Base-by-base conservation (phyloP, 352 stramenopile species). In the Phytophthora vignae region DNA sequence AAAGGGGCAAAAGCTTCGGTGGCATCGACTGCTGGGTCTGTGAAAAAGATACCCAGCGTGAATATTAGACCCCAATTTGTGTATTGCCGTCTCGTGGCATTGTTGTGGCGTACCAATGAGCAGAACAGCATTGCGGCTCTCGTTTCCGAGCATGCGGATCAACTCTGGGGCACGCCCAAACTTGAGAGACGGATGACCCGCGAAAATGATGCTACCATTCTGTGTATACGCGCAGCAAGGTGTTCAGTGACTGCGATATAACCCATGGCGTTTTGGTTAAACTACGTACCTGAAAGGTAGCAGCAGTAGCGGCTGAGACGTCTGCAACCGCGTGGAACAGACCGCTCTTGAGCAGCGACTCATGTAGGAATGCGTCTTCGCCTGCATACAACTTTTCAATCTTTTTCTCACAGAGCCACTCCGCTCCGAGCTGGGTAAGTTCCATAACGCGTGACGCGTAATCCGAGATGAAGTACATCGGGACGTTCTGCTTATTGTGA, bases 361-460 rank as follows among this genome's bases (percentile, higher is more conserved):
- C 78, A 57, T 94, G 87, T 3, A 89, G 33, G 36, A 96, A 96
- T 0, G 87, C 85, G 27, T 83, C 69, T 69, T 95, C 87, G 17
- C 87, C 84, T 10, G 75, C 80, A 46, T 91, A 95, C 15, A 95
- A 58, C 52, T 91, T 91, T 22, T 93, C 85, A 15, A 90, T 81
- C 55, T 94, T 95, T 67, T 94, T 94, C 62, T 96, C 83, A 60
- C 87, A 94, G 3, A 96, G 71, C 82, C 90, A 96, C 70, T 96
- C 88, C 4, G 90, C 78, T 3, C 85, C 90, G 40, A 78, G 50
- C 33, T 91, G 72, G 0, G 85, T 88, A 19, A 88, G 54, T 33
- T 90, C 74, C 54, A 95, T 73, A 1, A 89, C 68, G 6, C 78
- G 72, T 15, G 74, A 70, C 5, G 85, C 85, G 48, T 82, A 60